Conservation (phyloP, 495 filamentous ascomycete genomes). For the Parmelia sp. region DNA sequence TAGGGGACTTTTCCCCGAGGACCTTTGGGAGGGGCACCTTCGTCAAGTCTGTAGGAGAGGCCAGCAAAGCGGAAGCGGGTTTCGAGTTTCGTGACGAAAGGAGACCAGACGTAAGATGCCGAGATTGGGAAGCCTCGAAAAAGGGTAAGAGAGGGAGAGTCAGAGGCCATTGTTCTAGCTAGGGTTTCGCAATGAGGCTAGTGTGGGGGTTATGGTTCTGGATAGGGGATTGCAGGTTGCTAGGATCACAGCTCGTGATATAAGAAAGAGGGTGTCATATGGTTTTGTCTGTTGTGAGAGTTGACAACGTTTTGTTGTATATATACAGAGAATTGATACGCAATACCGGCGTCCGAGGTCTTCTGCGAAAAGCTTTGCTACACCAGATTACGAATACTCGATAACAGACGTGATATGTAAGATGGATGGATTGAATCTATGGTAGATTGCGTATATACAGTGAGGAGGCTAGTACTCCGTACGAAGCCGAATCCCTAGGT, state of each 20-base stretch:
- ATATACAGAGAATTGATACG: too few relatives aligned
- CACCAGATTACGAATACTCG: too few relatives aligned
- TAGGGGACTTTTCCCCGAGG: conserved; percentile 60
- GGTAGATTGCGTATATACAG: too few relatives aligned
- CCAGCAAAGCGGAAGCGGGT: conserved; percentile 51
- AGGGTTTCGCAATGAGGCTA: neutral
- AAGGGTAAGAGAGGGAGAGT: conserved; percentile 34
- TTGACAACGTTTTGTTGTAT: too few relatives aligned
- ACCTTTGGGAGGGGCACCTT: conserved; percentile 38
- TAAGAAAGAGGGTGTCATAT: neutral
- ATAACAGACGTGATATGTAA: too few relatives aligned
- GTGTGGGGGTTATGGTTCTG: neutral
- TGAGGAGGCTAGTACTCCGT: too few relatives aligned
- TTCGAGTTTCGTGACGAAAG: conserved; percentile 61
- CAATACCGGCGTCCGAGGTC: too few relatives aligned
- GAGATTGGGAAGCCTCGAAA: conserved; percentile 46
- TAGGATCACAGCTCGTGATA: neutral
- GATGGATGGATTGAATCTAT: too few relatives aligned
- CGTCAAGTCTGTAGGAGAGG: conserved; percentile 40
- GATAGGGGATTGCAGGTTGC: neutral
- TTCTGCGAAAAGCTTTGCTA: too few relatives aligned
- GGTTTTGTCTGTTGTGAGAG: too few relatives aligned
- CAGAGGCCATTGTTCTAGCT: neutral
- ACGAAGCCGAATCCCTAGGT: too few relatives aligned
- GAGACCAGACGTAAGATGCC: conserved; percentile 51